Conservation (phyloP, 129 eudicot genomes). For the Centaurea solstitialis region DNA sequence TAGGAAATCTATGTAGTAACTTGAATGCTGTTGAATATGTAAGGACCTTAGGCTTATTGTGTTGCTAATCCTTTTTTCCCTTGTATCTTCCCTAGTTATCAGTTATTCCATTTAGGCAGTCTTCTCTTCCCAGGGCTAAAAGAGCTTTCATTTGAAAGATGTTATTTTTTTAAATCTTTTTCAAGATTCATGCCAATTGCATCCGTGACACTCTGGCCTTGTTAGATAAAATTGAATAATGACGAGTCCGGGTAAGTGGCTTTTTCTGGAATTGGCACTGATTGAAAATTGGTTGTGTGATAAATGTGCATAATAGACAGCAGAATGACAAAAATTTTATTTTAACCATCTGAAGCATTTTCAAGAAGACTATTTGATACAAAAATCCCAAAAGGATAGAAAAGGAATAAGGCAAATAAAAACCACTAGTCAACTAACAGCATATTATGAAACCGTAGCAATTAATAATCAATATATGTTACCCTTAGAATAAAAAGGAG, state of each 20-base stretch:
- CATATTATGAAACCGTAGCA: too few species aligned
- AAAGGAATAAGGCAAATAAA: background rate
- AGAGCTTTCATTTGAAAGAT: background rate
- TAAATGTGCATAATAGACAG: background rate
- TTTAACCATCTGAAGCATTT: background rate
- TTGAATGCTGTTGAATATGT: too few species aligned
- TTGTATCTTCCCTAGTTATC: too few species aligned
- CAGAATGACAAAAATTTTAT: background rate
- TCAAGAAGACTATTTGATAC: background rate
- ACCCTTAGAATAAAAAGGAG: too few species aligned
- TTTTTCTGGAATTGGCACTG: background rate
- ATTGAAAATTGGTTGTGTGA: background rate
- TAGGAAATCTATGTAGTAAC: too few species aligned
- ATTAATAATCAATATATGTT: too few species aligned
- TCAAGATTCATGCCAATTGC: background rate
- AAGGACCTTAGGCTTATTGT: too few species aligned
- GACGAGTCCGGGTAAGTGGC: background rate
- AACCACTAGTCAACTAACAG: background rate
- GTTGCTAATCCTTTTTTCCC: too few species aligned
- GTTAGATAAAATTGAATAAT: background rate
- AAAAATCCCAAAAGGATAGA: background rate
- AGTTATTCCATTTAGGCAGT: too few species aligned
- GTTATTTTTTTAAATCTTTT: background rate
- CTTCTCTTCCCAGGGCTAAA: too few species aligned
- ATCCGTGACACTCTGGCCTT: background rate